phyloP scores from a whole-genome alignment of 768 basidiomycete species.

The Pisolithus marmoratus region DNA sequence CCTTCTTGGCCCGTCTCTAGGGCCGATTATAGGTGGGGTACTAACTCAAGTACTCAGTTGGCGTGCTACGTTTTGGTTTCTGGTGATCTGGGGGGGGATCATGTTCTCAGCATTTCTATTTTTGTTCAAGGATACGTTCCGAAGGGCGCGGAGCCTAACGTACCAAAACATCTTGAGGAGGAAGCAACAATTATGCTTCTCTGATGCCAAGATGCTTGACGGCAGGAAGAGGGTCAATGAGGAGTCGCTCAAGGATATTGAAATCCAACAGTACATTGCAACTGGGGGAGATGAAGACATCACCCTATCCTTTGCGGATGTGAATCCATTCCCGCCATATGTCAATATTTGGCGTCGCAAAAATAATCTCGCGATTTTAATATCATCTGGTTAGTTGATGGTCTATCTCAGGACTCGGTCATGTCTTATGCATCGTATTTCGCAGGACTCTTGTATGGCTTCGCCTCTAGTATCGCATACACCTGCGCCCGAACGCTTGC shows the following conservation, averaged over 20 bases:
- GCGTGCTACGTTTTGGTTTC: conserved; percentile 85
- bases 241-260: too few relatives aligned
- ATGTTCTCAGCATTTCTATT: conserved; percentile 54
- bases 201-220: conserved; percentile 11
- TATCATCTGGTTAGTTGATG: conserved; percentile 22
- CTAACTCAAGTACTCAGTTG: conserved; percentile 66
- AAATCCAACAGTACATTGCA: too few relatives aligned
- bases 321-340: conserved; percentile 69
- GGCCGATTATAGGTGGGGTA: conserved; percentile 66
- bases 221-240: conserved; percentile 10
- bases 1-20: conserved; percentile 64
- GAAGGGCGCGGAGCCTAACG: conserved; percentile 72
- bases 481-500: conserved; percentile 71
- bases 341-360: conserved; percentile 47
- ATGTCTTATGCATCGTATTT: not conserved
- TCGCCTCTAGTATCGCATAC: conserved; percentile 65
- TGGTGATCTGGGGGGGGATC: conserved; percentile 56
- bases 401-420: not conserved
- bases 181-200: conserved; percentile 17
- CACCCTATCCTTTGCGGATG: conserved; percentile 57
- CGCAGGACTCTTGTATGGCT: not conserved
- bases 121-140: conserved; percentile 81
- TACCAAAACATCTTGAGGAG: conserved; percentile 66
- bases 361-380: conserved; percentile 64
- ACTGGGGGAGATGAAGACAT: conserved; percentile 29